Conservation (phyloP, 2,329 filamentous ascomycete species). For the Alternaria triticimaculans region DNA sequence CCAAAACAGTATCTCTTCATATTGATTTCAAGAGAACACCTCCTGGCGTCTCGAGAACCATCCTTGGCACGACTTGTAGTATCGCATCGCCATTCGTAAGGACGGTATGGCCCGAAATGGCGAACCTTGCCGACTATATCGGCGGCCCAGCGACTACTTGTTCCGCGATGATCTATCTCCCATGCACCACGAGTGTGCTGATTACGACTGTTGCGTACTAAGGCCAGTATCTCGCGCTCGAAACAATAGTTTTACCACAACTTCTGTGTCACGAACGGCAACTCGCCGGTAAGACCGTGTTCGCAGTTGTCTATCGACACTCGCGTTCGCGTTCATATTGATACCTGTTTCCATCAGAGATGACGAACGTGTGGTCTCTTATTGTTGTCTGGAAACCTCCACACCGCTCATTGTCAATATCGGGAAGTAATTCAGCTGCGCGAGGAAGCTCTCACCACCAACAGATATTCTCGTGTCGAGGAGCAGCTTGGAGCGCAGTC, state of each 20-base stretch:
- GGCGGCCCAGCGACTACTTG: background rate
- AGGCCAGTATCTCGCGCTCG: background rate
- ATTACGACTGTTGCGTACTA: background rate
- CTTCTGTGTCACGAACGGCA: background rate
- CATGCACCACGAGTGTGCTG: background rate
- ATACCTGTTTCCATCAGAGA: conserved; percentile 53
- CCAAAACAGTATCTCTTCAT: background rate
- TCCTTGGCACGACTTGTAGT: background rate
- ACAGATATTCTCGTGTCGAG: conserved; percentile 36
- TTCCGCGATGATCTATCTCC: background rate
- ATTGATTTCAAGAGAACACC: background rate
- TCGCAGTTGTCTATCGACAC: conserved; percentile 19
- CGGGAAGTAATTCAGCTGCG: conserved; percentile 21
- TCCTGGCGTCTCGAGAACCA: background rate
- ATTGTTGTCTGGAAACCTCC: conserved; percentile 56
- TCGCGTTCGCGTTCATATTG: conserved; percentile 30
- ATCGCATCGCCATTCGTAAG: background rate
- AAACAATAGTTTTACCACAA: background rate
- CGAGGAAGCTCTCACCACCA: conserved; percentile 26
- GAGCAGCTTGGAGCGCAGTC: conserved; percentile 12
- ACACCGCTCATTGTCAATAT: conserved; percentile 32
- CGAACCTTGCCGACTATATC: background rate
- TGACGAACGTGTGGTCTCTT: conserved; percentile 50
- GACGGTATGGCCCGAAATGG: background rate
- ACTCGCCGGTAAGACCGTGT: background rate